These are phyloP conservation scores for Eutrema salsugineum DNA, from an alignment of 441 rosid genomes.

Conservation along the genomic window DNA sequence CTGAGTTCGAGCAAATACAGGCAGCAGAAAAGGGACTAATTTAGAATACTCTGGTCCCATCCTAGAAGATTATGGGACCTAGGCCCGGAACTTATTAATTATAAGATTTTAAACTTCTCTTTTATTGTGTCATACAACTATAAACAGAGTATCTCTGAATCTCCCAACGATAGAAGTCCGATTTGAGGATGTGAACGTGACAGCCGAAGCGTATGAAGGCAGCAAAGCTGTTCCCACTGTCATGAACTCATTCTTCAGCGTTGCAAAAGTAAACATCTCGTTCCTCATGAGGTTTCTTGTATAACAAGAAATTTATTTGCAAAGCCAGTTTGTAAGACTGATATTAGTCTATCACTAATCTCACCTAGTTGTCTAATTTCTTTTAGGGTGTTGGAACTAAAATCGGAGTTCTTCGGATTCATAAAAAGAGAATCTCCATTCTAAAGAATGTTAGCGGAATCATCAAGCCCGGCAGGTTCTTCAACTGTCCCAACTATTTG, in stretches of 20 bases:
- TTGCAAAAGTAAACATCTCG: slow-evolving; percentile 34
- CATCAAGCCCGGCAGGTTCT: slow-evolving; percentile 43
- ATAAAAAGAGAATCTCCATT: slow-evolving; percentile 31
- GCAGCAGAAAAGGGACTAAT: no score
- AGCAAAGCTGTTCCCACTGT: slow-evolving; percentile 42
- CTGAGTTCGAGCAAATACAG: no score
- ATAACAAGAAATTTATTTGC: not conserved
- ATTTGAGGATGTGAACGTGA: slow-evolving; percentile 43
- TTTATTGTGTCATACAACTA: not conserved
- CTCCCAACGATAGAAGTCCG: slow-evolving; percentile 54
- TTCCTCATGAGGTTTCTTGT: not conserved
- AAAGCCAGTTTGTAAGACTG: not conserved
- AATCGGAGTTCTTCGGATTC: slow-evolving; percentile 26
- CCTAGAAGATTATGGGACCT: no score
- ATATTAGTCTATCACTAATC: not conserved
- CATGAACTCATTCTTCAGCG: slow-evolving; percentile 31
- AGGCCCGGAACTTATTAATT: no score
- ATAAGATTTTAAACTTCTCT: not conserved
- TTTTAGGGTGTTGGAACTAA: slow-evolving; percentile 19
- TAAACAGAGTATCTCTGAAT: slow-evolving; percentile 39
- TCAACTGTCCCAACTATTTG: not conserved
- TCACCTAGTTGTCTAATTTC: not conserved
- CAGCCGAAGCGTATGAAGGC: slow-evolving; percentile 35
- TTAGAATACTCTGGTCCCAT: no score
- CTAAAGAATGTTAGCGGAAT: slow-evolving; percentile 41